Evolutionary conservation across 768 basidiomycete genomes (phyloP).

Genomic region (Leccinum pellstonianum): DNA sequence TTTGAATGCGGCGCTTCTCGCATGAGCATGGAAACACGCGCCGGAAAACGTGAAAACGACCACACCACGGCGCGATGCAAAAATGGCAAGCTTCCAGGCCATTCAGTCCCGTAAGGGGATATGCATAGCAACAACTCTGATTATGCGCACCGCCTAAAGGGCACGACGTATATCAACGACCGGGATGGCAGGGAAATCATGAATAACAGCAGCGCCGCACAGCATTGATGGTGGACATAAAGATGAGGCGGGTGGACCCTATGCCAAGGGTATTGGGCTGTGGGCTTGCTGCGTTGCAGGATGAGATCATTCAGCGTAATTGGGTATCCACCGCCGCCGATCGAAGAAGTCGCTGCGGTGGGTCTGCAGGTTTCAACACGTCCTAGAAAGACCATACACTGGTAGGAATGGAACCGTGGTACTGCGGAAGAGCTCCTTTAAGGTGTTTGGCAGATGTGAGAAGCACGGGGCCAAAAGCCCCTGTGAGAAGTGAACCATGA

Average conservation of each 20-base stretch:
- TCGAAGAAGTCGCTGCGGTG: conserved; percentile 26
- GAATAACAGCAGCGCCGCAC: conserved; percentile 4
- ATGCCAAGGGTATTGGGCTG: conserved; percentile 22
- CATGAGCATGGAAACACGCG: conserved; percentile 8
- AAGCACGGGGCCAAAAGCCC: conserved; percentile 10
- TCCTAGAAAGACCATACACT: conserved; percentile 14
- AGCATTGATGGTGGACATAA: conserved; percentile 7
- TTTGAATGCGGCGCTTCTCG: conserved; percentile 6
- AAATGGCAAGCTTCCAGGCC: conserved; percentile 1
- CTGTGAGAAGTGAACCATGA: conserved; percentile 24
- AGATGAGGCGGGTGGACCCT: conserved; percentile 6
- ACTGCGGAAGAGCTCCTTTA: conserved; percentile 18
- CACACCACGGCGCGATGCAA: conserved; percentile 12
- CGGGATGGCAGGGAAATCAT: conserved; percentile 5
- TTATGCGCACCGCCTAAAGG: conserved; percentile 8
- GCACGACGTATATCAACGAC: neutral
- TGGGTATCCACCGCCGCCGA: conserved; percentile 16
- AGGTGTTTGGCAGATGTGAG: conserved; percentile 16
- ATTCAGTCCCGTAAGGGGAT: conserved; percentile 7
- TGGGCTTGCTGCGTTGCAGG: conserved; percentile 22
- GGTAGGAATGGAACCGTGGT: conserved; percentile 23
- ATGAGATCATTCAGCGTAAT: conserved; percentile 20
- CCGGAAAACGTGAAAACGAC: conserved; percentile 7
- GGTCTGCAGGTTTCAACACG: conserved; percentile 17
- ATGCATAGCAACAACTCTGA: conserved; percentile 13